These are phyloP conservation scores for Phyllostachys edulis DNA, from an alignment of 176 grass and related monocot genomes.

Conservation along the genomic window DNA sequence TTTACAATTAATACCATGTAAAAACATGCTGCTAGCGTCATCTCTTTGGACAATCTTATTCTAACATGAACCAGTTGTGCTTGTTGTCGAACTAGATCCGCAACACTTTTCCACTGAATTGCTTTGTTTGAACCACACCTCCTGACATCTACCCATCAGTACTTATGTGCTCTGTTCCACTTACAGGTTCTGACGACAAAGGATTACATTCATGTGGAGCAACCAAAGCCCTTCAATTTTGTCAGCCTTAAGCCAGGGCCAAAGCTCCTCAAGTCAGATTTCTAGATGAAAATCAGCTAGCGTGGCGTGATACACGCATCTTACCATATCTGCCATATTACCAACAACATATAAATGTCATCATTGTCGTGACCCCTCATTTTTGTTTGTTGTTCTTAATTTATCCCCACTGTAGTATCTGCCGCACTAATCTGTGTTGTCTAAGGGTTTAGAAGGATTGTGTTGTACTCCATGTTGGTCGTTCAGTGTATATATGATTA, in stretches of 20 bases:
- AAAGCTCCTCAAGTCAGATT: conserved; percentile 94
- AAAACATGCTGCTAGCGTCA: neutral
- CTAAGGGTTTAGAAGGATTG: conserved; percentile 27
- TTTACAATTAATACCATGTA: neutral
- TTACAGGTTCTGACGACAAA: conserved; percentile 89
- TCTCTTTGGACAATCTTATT: neutral
- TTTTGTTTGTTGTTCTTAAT: conserved; percentile 48
- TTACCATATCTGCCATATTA: conserved; percentile 36
- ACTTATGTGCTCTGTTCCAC: neutral
- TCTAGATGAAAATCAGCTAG: conserved; percentile 47
- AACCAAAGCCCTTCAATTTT: conserved; percentile 57
- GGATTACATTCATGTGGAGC: conserved; percentile 90
- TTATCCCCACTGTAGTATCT: conserved; percentile 35
- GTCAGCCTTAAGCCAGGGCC: conserved; percentile 67
- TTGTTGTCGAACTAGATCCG: neutral
- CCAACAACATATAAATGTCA: conserved; percentile 28
- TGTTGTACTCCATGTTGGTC: conserved; percentile 30
- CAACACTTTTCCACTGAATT: too few relatives aligned
- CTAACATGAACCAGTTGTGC: neutral
- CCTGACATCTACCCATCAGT: neutral
- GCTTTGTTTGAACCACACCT: neutral
- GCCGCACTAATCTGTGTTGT: conserved; percentile 39
- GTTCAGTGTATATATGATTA: conserved; percentile 51
- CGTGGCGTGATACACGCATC: conserved; percentile 32
- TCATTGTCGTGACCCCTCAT: conserved; percentile 24